phyloP scores from a whole-genome alignment of 192 early-diverging fungal species.

The Thoreauomyces humboldtii region DNA sequence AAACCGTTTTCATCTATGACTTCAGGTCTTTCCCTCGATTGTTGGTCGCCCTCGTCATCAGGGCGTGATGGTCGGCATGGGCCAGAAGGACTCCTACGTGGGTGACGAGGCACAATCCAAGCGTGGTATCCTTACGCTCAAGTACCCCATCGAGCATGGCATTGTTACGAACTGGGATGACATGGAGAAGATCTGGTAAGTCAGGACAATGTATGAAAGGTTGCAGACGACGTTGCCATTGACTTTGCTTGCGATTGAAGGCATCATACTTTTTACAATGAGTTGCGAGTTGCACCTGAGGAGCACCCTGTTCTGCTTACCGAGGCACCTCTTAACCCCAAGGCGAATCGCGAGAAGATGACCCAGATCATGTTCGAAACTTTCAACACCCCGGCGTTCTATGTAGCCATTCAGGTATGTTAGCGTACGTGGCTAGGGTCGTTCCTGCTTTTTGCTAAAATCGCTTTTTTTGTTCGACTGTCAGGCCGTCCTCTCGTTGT shows the following conservation, averaged over 20 bases:
- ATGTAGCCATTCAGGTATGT: slow-evolving; percentile 53
- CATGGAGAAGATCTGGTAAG: slow-evolving; percentile 66
- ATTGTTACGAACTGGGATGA: slow-evolving; percentile 70
- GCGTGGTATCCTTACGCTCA: slow-evolving; percentile 60
- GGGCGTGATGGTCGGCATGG: slow-evolving; percentile 63
- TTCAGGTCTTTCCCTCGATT: slow-evolving; percentile 59
- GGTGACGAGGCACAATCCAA: slow-evolving; percentile 67
- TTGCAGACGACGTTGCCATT: no score
- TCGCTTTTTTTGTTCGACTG: background rate
- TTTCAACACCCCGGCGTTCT: slow-evolving; percentile 63
- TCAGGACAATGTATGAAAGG: background rate
- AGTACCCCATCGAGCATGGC: slow-evolving; percentile 64
- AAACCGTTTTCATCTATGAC: no score
- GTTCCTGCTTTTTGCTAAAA: background rate
- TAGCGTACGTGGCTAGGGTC: no score
- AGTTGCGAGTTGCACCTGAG: slow-evolving; percentile 62
- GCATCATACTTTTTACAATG: slow-evolving; percentile 65
- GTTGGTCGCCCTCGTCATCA: slow-evolving; percentile 60
- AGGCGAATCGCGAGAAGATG: slow-evolving; percentile 64
- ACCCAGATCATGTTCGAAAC: slow-evolving; percentile 65
- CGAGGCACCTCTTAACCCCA: slow-evolving; percentile 64
- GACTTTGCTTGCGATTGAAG: slow-evolving; percentile 8
- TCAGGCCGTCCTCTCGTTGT: slow-evolving; percentile 47
- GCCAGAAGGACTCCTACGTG: slow-evolving; percentile 66
- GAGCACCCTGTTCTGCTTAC: slow-evolving; percentile 62